Base-by-base conservation (phyloP, 306 rosid genomes). In the Gastrolobium bilobum region DNA sequence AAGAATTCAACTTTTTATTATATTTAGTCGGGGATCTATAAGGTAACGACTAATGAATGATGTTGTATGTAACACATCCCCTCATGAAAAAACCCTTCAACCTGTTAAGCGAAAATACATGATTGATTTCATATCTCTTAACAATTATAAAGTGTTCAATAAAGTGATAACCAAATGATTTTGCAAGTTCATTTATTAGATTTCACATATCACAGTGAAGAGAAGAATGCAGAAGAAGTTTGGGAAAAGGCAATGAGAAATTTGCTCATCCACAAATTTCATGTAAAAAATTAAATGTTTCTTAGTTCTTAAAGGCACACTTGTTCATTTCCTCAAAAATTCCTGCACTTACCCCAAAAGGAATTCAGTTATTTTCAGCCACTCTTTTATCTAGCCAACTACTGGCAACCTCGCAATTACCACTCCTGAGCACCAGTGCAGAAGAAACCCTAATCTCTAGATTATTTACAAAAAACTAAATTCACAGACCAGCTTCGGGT, bases 371-470 rank as follows among this genome's bases (percentile, higher is more conserved):
- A 44, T 82, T 68, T 20, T 3, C 53, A 60, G 56, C 59, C 44
- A 50, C 43, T 48, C 58, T 40, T 42, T 30, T 29, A 13, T 30
- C 38, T 63, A 37, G 11, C 58, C 47, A 58, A 75, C 20, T 47
- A 75, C 20, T 47, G 6, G 35, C 40, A 20, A 75, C 56, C 73
- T 68, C 4, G 63, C 59, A n/a, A 54, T 73, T 63, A 44, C 70
- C 72, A 60, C 31, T 60, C 75, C 63, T 5, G 61, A 37, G 10
- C 34, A 43, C 7, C 39, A 65, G 52, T 68, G 64, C 75, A 42
- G 38, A 56, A 62, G 72, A 87, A 88, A 80, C 91, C 91, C 84
- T 88, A 88, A 82, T 73, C 79, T 84, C 74, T 80, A 82, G 82
- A 72, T 47, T 48, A 74, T 39, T 77, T 42, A 20, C 64, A 76